Base-by-base conservation (phyloP, 768 basidiomycete species). In the Pholiota conissans region DNA sequence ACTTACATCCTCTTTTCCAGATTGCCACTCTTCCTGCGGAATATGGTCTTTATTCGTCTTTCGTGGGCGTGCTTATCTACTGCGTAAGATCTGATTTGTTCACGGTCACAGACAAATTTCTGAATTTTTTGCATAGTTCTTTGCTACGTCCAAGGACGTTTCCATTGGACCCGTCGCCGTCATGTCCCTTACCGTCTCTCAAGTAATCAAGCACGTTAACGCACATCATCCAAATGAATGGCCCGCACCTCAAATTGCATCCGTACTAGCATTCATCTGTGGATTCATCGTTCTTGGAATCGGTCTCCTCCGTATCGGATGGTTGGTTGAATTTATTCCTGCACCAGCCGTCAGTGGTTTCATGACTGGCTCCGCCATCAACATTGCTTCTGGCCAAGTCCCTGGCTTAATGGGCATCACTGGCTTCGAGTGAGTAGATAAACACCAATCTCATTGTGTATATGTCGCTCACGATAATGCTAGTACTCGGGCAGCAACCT, bases 121-220 rank as follows among this genome's bases (percentile, higher is more conserved):
- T 27, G 3, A 37, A 49, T 42, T 52, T 49, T 39, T 47, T 54
- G 58, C 45, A 49, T 61, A 93, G 89, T 84, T 97, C 75, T 98
- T 98, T 68, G 96, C 95, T 22, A 98, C 97, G 0, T 93, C 93
- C 27, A 98, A 98, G 73, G 97, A 99, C 78, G 92, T 99, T 39
- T 95, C 94, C n/a, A 98, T 99, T 63, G 97, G 97, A 49, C 97
- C 97, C 2, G 96, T 98, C 63, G 96, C 97, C 7, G 96, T 99
- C 69, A 97, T 99, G 95, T 95, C 93, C 2, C 81, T 97, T 50
- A 90, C 91, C 18, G 84, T 87, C 16, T 82, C 92, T 7, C 85
- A 92, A 69, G 86, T 98, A 61, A 91, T 98, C 68, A 75, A 79
- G 13, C 71, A 81, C 32, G 84, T 97, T 52, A 66, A 88, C 42